Percentiles rank a stretch among this genome's conserved stretches.
Evolutionary conservation across 202 grass and related monocot genomes (phyloP).

Genomic region (Carex arenaria): DNA sequence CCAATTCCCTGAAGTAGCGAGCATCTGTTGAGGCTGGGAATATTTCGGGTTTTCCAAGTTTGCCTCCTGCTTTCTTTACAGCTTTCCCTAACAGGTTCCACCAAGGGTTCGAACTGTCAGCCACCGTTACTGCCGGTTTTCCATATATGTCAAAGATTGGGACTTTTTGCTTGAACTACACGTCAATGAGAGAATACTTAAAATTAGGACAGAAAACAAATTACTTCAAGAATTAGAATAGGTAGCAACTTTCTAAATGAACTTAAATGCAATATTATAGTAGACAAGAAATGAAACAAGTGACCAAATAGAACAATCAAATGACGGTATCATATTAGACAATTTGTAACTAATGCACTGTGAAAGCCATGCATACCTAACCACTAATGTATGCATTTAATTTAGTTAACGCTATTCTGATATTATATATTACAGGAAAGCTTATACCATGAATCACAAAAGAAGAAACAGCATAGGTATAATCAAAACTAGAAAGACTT

Average conservation of each 20-base stretch:
- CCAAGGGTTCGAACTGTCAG: slow-evolving; percentile 76
- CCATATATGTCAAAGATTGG: slow-evolving; percentile 59
- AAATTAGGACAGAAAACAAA: not conserved
- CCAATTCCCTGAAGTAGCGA: slow-evolving; percentile 64
- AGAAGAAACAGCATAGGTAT: not conserved
- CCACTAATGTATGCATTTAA: not conserved
- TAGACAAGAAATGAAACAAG: not conserved
- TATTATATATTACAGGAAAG: not conserved
- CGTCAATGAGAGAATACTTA: not conserved
- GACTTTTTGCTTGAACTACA: slow-evolving; percentile 66
- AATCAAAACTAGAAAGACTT: not conserved
- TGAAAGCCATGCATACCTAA: not conserved
- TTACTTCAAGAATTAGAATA: not conserved
- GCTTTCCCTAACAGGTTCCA: slow-evolving; percentile 63
- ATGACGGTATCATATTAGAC: not conserved
- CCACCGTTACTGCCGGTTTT: slow-evolving; percentile 56
- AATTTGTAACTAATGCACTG: not conserved
- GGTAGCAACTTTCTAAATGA: not conserved
- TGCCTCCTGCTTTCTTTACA: slow-evolving; percentile 59
- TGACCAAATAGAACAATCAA: not conserved
- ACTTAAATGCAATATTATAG: not conserved
- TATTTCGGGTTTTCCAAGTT: slow-evolving; percentile 78
- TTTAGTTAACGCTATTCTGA: not conserved
- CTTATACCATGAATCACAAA: not conserved
- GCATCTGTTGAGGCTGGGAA: slow-evolving; percentile 86